Conservation (phyloP, 2,329 filamentous ascomycete species). For the Phialocephala sp. region DNA sequence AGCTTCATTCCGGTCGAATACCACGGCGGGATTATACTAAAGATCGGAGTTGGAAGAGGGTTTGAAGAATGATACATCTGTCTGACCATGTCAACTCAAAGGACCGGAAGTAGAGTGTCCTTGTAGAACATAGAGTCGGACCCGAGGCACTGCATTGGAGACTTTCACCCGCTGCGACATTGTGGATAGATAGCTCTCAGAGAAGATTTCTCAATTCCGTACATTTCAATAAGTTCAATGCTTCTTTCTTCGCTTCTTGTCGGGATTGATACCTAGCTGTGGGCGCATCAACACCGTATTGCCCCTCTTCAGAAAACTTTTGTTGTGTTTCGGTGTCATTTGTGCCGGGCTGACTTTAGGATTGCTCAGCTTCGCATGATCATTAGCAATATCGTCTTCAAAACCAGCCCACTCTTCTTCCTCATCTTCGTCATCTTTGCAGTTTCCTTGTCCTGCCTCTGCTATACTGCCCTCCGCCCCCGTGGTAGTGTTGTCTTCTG, state of each 20-base stretch:
- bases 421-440: conserved; percentile 35
- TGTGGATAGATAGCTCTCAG: not conserved
- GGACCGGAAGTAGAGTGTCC: not conserved
- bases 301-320: conserved; percentile 17
- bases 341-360: not conserved
- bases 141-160: no score
- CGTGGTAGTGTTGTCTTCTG: conserved; percentile 18
- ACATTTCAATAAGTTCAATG: not conserved
- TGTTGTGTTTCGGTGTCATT: conserved; percentile 9
- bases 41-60: not conserved
- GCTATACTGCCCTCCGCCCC: conserved; percentile 22
- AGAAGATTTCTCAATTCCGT: not conserved
- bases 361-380: not conserved
- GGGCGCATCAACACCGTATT: conserved; percentile 10
- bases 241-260: conserved; percentile 27
- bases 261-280: conserved; percentile 24
- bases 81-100: not conserved
- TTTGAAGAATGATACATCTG: not conserved
- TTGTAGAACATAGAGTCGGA: no score
- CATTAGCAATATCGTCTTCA: conserved; percentile 42
- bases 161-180: not conserved
- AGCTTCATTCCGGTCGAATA: not conserved
- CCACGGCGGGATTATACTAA: no score
- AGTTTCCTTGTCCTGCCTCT: not conserved
- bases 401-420: conserved; percentile 44